Base-by-base conservation (phyloP, 2,329 filamentous ascomycete genomes). In the Tetracladium maxilliforme region DNA sequence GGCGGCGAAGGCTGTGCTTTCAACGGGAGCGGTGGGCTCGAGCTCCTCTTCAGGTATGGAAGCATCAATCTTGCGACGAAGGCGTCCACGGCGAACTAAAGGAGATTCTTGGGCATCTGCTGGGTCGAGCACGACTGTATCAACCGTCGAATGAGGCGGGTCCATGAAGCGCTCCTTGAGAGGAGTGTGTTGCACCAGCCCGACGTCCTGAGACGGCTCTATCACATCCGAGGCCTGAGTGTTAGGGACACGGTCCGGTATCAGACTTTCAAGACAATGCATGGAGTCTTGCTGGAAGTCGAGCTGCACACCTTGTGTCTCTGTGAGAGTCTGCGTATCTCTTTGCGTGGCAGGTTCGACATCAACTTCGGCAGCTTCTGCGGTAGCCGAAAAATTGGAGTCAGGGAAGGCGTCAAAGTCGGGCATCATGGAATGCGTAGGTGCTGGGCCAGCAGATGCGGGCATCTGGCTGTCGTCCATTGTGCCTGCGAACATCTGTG, bases 401-500 rank as follows among this genome's bases (percentile, higher is more conserved):
- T 73, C 66, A 2, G 69, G 57, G 27, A 70, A 61, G 27, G 52
- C 51, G 18, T 65, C 58, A 16, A 74, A 58, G 19, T 62, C 63
- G 4, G 75, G 70, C 45, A 71, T 65, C 30, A 58, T n/a, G n/a
- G n/a, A n/a, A n/a, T n/a, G n/a, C n/a, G n/a, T n/a, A n/a, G n/a
- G n/a, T n/a, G n/a, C n/a, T n/a, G n/a, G n/a, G 7, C 25, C 23
- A 10, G 36, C 34, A 14, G 33, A 45, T 58, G 40, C 35, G 6
- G 40, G 48, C 4, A 46, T 44, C 24, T 62, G 51, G 30, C 59
- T 56, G 19, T 68, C 71, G 23, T 80, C 83, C 70, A 94, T 78
- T 2, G 84, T 93, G 9, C 82, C 82, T 5, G 79, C 80, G 44
- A 93, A 94, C 33, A 90, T 87, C 40, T 93, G 86, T 1, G 83